Evolutionary conservation across 2,329 filamentous ascomycete genomes (phyloP), one percentile per base, ranked within the genome.

Genomic region (Pezicula radicicola): DNA sequence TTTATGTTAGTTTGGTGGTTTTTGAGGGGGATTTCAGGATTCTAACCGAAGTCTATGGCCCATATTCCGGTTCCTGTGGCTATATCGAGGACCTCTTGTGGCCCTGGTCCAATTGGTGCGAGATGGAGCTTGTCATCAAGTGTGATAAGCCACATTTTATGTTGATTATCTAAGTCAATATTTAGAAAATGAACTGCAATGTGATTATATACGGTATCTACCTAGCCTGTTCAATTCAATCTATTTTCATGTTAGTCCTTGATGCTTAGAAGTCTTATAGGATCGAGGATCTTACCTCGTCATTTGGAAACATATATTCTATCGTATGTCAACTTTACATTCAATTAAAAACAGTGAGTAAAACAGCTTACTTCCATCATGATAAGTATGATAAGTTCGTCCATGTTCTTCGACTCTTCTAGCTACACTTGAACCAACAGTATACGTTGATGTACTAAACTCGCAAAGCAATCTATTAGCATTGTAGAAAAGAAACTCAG

Each of bases 11-110:
- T 12, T 37, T 37, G 48, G 13, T 18, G 27, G 36, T 18, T 35
- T 50, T n/a, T 27, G 16, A 25, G 19, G 8, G 33, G 6, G 13
- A 33, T 25, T 37, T 15, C 25, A 41, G 28, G 36, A 48, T 10
- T 46, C 28, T 37, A 7, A 47, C 45, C 45, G 25, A 47, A 51
- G 16, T 51, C 49, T n/a, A 51, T 46, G 3, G 49, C 49, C 49
- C 49, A 51, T 6, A 51, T 51, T 35, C 49, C 49, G 10, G 49
- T 51, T 25, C 47, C 47, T n/a, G 47, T 49, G 15, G 36, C 47
- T 12, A 49, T 27, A 21, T 73, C 71, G 2, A 73, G 63, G 6
- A 72, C 51, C 19, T 54, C 60, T 10, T 63, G 61, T 3, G 59
- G 58, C 2, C 59, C 54, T 2, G 28, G 13, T 18, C 58, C 60